Evolutionary conservation across 176 grass and related monocot genomes (phyloP).

Genomic region (Aegilops umbellulata): DNA sequence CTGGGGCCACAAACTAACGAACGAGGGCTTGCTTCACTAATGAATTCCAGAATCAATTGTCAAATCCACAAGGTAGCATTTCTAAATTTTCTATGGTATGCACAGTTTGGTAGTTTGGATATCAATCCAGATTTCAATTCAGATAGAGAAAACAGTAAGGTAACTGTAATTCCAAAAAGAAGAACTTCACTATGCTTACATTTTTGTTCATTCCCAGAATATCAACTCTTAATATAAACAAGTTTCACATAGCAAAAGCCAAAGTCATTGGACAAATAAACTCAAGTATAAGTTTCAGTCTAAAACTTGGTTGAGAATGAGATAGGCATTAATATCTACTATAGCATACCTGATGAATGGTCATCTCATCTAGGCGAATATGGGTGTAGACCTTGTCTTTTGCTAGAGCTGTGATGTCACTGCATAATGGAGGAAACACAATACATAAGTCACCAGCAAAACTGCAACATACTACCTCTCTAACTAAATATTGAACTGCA

Average conservation of each 20-base stretch:
- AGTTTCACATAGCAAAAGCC: neutral
- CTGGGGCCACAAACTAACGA: neutral
- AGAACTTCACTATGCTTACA: neutral
- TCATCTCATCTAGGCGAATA: slow-evolving; percentile 93
- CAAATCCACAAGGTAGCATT: neutral
- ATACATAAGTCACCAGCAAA: neutral
- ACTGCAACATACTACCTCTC: neutral
- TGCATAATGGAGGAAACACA: slow-evolving; percentile 38
- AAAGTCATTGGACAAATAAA: neutral
- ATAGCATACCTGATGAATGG: slow-evolving; percentile 71
- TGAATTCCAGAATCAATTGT: neutral
- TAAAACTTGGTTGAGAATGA: neutral
- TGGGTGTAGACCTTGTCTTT: slow-evolving; percentile 96
- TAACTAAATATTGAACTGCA: too few species aligned
- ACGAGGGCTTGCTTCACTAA: neutral
- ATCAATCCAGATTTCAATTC: neutral
- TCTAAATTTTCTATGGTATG: neutral
- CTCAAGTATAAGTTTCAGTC: neutral
- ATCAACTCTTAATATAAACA: neutral
- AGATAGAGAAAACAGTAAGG: neutral
- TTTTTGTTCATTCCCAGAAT: neutral
- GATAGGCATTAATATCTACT: neutral
- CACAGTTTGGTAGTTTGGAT: too few species aligned
- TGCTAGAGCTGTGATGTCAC: slow-evolving; percentile 98
- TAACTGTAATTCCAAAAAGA: neutral